Conservation (phyloP, 441 rosid genomes). For the Gossypium trilobum region DNA sequence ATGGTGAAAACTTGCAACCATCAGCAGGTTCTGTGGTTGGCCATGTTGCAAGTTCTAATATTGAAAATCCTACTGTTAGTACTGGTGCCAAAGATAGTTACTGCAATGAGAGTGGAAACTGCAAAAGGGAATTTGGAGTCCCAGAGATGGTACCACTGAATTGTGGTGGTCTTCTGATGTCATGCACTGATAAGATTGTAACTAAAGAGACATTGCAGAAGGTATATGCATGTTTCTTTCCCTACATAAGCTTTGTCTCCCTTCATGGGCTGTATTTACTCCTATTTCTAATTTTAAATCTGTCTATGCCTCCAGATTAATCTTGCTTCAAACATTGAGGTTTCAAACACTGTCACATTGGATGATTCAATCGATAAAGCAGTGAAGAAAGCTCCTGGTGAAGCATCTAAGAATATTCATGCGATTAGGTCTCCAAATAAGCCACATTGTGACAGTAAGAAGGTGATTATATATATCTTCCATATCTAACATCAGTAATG, state of each 20-base stretch:
- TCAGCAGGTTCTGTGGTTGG: conserved; percentile 6
- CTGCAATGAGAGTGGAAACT: conserved; percentile 14
- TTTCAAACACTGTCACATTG: neutral
- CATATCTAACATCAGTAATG: neutral
- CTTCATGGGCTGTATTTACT: neutral
- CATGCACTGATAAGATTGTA: conserved; percentile 13
- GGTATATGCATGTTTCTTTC: conserved; percentile 30
- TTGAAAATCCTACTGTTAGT: conserved; percentile 16
- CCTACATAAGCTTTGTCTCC: neutral
- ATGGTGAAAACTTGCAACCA: conserved; percentile 14
- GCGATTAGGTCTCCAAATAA: conserved; percentile 9
- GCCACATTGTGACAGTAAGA: conserved; percentile 18
- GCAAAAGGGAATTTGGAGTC: conserved; percentile 8
- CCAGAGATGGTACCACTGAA: neutral
- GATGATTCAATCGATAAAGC: conserved; percentile 8
- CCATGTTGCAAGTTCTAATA: conserved; percentile 17
- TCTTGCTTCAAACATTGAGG: conserved; percentile 14
- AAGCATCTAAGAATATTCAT: neutral
- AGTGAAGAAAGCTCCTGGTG: conserved; percentile 2
- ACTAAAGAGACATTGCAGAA: conserved; percentile 18
- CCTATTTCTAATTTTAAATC: conserved; percentile 20
- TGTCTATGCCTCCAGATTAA: conserved; percentile 24
- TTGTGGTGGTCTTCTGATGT: conserved; percentile 7
- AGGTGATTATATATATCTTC: conserved; percentile 20
- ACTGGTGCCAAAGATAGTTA: conserved; percentile 18